These are phyloP conservation scores for Nemania serpens DNA, from an alignment of 2,329 filamentous ascomycete species.

Conservation along the genomic window DNA sequence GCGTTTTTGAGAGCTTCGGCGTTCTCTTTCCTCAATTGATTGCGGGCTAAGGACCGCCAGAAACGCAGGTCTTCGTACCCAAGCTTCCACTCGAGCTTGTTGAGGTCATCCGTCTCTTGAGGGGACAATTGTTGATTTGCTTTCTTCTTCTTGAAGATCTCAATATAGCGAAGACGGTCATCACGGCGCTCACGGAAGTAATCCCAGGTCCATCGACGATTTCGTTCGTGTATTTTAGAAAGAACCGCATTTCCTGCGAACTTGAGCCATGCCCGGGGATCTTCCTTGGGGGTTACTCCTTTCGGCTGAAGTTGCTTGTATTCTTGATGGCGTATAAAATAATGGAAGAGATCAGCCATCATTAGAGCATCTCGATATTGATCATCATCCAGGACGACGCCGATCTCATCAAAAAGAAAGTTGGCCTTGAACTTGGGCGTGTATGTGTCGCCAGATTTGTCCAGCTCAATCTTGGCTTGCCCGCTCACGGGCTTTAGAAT, in stretches of 20 bases:
- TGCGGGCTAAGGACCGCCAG: slow-evolving; percentile 92
- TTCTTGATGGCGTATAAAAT: slow-evolving; percentile 96
- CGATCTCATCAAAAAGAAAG: slow-evolving; percentile 94
- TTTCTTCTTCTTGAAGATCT: slow-evolving; percentile 94
- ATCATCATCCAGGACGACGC: slow-evolving; percentile 94
- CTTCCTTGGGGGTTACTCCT: slow-evolving; percentile 77
- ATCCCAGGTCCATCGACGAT: slow-evolving; percentile 92
- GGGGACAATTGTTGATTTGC: slow-evolving; percentile 71
- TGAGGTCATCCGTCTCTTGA: slow-evolving; percentile 73
- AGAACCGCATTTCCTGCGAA: slow-evolving; percentile 91
- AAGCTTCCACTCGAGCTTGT: slow-evolving; percentile 81
- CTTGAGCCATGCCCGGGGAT: slow-evolving; percentile 87
- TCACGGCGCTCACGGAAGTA: slow-evolving; percentile 93
- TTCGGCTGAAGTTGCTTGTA: slow-evolving; percentile 94
- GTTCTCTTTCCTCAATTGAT: slow-evolving; percentile 94
- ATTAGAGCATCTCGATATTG: slow-evolving; percentile 97
- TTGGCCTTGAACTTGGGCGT: slow-evolving; percentile 87
- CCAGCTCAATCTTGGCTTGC: slow-evolving; percentile 90
- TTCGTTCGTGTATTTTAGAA: slow-evolving; percentile 92
- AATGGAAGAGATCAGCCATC: slow-evolving; percentile 98
- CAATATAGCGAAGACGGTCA: slow-evolving; percentile 85
- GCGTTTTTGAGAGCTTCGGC: slow-evolving; percentile 78
- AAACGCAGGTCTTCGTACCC: slow-evolving; percentile 95
- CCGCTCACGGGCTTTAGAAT: slow-evolving; percentile 96
- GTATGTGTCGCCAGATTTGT: slow-evolving; percentile 83